phyloP scores from a whole-genome alignment of 2,329 filamentous ascomycete genomes.

The Chrysosporium keratinophilum region DNA sequence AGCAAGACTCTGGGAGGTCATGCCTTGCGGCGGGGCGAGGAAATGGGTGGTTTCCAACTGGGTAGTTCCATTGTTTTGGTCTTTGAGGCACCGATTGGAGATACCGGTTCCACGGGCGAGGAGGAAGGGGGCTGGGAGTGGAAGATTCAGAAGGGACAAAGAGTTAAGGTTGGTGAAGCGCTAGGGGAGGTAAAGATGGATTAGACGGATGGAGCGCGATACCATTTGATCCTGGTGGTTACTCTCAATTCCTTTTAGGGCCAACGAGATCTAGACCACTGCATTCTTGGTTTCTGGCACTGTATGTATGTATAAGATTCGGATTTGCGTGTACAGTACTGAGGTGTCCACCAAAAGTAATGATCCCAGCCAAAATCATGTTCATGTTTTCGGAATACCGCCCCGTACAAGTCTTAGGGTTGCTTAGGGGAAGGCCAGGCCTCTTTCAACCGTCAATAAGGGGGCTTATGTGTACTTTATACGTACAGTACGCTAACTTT shows the following conservation, averaged over 20 bases:
- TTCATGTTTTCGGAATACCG: too few species aligned
- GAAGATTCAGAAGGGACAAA: conserved; percentile 77
- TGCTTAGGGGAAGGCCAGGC: too few species aligned
- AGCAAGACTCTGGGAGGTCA: conserved; percentile 71
- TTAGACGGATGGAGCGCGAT: not conserved
- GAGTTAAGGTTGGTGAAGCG: conserved; percentile 77
- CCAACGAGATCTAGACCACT: not conserved
- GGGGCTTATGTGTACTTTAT: too few species aligned
- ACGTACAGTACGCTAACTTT: too few species aligned
- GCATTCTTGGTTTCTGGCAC: not conserved
- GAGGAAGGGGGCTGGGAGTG: conserved; percentile 67
- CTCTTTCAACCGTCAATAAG: too few species aligned
- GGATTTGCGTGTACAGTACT: not conserved
- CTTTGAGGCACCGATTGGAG: conserved; percentile 78
- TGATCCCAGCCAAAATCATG: too few species aligned
- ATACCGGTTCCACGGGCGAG: conserved; percentile 50
- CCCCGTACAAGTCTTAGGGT: too few species aligned
- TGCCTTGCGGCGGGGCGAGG: conserved; percentile 74
- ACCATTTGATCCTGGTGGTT: not conserved
- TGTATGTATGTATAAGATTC: not conserved
- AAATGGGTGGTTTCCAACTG: conserved; percentile 96
- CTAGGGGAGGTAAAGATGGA: conserved; percentile 56
- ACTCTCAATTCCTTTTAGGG: not conserved
- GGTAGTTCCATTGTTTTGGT: conserved; percentile 92
- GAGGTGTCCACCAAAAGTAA: too few species aligned